phyloP scores from a whole-genome alignment of 768 basidiomycete genomes.

The Leucosporidium creatinivorum region DNA sequence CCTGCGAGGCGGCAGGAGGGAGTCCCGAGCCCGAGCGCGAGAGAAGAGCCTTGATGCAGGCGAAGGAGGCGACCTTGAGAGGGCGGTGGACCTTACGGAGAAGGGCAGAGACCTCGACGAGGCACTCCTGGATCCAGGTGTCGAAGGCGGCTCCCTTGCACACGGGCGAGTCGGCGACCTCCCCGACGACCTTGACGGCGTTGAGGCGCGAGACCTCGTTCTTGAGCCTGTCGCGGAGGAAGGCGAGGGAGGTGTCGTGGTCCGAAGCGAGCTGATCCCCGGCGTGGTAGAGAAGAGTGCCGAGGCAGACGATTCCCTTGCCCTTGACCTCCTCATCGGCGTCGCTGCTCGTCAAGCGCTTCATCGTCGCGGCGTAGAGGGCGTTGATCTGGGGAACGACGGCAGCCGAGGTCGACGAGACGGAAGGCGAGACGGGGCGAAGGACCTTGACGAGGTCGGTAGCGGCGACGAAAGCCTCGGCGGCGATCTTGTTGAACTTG shows the following conservation, averaged over 20 bases:
- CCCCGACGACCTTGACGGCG: conserved; percentile 66
- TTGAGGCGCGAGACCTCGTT: conserved; percentile 44
- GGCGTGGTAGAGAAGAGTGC: conserved; percentile 79
- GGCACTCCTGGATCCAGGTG: conserved; percentile 67
- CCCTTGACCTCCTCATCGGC: conserved; percentile 86
- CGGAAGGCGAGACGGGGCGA: conserved; percentile 54
- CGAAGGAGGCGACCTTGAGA: conserved; percentile 50
- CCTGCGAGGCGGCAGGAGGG: conserved; percentile 55
- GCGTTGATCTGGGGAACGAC: conserved; percentile 47
- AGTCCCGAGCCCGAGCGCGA: conserved; percentile 29
- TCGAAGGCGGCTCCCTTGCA: conserved; percentile 28
- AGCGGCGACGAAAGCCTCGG: conserved; percentile 80
- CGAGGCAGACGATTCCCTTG: conserved; percentile 72
- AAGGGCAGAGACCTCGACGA: conserved; percentile 67
- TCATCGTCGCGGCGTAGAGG: conserved; percentile 67
- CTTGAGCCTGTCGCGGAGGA: conserved; percentile 35
- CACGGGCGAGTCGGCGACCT: conserved; percentile 43
- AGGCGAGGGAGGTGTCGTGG: conserved; percentile 13
- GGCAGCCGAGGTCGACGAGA: conserved; percentile 33
- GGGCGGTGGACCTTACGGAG: conserved; percentile 69
- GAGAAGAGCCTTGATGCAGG: conserved; percentile 22
- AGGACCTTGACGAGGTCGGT: conserved; percentile 70
- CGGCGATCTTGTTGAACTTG: conserved; percentile 78
- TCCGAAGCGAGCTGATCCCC: conserved; percentile 48
- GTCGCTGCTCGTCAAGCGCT: conserved; percentile 64